A percentile compares a stretch with the other conserved stretches of the same genome.
phyloP scores from a whole-genome alignment of 805 yeast species.

The Metschnikowia shivogae region DNA sequence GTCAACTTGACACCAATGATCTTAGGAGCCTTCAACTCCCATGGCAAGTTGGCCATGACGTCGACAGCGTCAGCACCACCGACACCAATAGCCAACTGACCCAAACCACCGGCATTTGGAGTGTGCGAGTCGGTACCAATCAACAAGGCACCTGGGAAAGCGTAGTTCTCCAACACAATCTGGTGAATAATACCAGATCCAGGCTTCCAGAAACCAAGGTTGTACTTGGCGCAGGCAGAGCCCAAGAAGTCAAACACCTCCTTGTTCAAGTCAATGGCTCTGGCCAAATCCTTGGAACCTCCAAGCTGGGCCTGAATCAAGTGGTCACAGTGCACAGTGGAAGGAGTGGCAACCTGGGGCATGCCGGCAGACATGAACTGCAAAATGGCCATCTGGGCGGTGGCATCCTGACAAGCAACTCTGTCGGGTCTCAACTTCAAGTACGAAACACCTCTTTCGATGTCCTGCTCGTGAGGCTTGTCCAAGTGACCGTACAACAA shows the following conservation, averaged over 20 bases:
- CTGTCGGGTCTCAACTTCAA: slow-evolving; percentile 95
- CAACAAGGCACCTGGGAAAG: slow-evolving; percentile 95
- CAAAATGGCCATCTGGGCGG: slow-evolving; percentile 96
- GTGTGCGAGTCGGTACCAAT: slow-evolving; percentile 98
- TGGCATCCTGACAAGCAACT: slow-evolving; percentile 98
- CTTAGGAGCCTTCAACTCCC: slow-evolving; percentile 98
- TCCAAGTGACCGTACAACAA: slow-evolving; percentile 92
- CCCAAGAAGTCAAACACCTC: slow-evolving; percentile 92
- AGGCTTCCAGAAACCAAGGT: slow-evolving; percentile 98
- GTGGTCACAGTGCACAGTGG: slow-evolving; percentile 97
- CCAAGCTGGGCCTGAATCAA: slow-evolving; percentile 95
- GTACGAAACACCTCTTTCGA: slow-evolving; percentile 84
- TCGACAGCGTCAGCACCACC: slow-evolving; percentile 99
- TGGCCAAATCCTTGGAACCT: slow-evolving; percentile 76
- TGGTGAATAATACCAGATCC: slow-evolving; percentile 98
- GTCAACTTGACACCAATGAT: slow-evolving; percentile 91
- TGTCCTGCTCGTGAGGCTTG: slow-evolving; percentile 83
- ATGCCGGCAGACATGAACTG: slow-evolving; percentile 96
- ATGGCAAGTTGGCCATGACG: slow-evolving; percentile 87
- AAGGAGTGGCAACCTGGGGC: slow-evolving; percentile 88
- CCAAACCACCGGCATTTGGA: slow-evolving; percentile 98
- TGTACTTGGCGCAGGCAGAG: slow-evolving; percentile 88
- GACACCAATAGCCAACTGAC: slow-evolving; percentile 97
- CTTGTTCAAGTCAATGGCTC: slow-evolving; percentile 84
- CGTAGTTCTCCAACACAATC: slow-evolving; percentile 92